Percentiles rank a stretch among this genome's conserved stretches.
These are phyloP conservation scores for Beauveria australis DNA, from an alignment of 2,329 filamentous ascomycete genomes.

Conservation along the genomic window DNA sequence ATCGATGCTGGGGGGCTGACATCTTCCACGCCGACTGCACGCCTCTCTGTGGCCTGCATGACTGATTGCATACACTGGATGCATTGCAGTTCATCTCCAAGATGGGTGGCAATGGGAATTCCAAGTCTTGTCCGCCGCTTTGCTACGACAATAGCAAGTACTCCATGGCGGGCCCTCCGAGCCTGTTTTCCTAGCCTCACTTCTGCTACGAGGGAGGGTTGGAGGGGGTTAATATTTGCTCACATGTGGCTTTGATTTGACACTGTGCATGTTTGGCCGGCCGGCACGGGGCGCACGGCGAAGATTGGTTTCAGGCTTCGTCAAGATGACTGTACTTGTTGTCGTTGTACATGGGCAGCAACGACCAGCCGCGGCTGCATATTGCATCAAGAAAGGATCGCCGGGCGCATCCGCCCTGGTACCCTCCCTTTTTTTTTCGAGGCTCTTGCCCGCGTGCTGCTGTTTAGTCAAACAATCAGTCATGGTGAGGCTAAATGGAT, in stretches of 20 bases:
- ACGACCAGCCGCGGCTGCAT: not conserved
- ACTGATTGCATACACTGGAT: not conserved
- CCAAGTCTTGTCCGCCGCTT: too few relatives aligned
- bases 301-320: not conserved
- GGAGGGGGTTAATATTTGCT: not conserved
- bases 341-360: not conserved
- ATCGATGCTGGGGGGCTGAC: not conserved
- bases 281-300: not conserved
- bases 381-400: not conserved
- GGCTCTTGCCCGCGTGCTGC: not conserved
- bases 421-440: not conserved
- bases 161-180: not conserved
- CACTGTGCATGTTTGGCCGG: not conserved
- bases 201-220: not conserved
- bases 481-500: not conserved
- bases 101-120: not conserved
- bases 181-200: not conserved
- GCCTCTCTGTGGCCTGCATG: constrained; percentile 3
- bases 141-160: not conserved
- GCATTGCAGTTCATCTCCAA: not conserved
- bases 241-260: not conserved
- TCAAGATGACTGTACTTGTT: not conserved
- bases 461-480: not conserved
- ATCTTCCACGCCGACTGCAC: not conserved
- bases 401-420: not conserved